Evolutionary conservation across 139 green algal genomes (phyloP), one percentile per base, ranked within the genome.

Genomic region (Chlamydomonas schloesseri): DNA sequence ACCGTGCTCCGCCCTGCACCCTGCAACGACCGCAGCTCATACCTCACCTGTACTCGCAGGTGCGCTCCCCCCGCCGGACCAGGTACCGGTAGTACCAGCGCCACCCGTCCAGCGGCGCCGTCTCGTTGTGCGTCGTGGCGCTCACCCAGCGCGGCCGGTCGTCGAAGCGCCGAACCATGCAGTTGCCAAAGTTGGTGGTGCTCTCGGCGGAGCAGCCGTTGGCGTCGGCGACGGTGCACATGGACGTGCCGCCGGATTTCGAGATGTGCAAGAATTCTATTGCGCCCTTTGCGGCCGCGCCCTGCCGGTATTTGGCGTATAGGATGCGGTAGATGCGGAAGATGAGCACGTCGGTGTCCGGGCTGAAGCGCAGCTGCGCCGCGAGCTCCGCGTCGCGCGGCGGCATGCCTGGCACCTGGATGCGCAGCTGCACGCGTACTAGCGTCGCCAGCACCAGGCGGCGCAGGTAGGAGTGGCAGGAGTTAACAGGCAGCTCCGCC

Each of bases 221-320:
- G 53, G 53, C 53, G 55, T 78, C 81, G 3, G 81, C 81, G 0
- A 87, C 81, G 5, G 53, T 37, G 57, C 81, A 87, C 81, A 87
- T 87, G 34, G 53, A 69, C 0, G 81, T 87, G 34, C 81, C 81
- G 50, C 81, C 81, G 26, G 53, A 73, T 24, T 87, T 87, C 53
- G 81, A 87, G 50, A 87, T 37, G 53, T 87, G 81, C 33, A 87
- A 33, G 69, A 87, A 87, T 69, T 87, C 81, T 6, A 87, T 71
- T 3, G 69, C 81, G 50, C 81, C 81, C 53, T 87, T 87, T 20
- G 34, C 47, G 9, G 81, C 81, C 8, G 69, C 81, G 33, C 81
- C 81, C 36, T 78, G 69, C 1, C 81, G 69, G 55, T 87, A 70
- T 53, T 46, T 64, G 70, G 71, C 79, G 55, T 47, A 87, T 0